Percentiles rank a stretch among this genome's conserved stretches.
These are phyloP conservation scores for Tolypocladium cylindrosporum DNA, from an alignment of 2,329 filamentous ascomycete species.

Conservation along the genomic window DNA sequence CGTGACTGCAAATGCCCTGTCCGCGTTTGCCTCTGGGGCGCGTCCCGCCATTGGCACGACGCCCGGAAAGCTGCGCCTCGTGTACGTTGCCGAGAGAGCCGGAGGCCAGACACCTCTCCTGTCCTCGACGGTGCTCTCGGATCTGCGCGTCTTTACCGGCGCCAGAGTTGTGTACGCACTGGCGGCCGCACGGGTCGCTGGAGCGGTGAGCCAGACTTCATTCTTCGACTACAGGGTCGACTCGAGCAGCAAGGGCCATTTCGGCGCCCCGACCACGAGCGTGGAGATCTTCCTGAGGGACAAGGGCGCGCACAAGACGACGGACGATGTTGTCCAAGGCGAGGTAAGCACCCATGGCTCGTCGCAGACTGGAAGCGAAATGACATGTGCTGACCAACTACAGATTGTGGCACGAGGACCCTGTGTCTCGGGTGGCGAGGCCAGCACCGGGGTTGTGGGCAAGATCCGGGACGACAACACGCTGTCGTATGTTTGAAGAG, in stretches of 20 bases:
- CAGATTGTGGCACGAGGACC: constrained; percentile 65
- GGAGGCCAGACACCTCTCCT: constrained; percentile 54
- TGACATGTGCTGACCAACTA: background rate
- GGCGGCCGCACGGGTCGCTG: constrained; percentile 73
- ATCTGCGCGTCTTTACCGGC: constrained; percentile 71
- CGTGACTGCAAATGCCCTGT: constrained; percentile 38
- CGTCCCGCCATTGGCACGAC: constrained; percentile 49
- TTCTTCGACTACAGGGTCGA: constrained; percentile 73
- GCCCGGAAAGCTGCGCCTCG: constrained; percentile 66
- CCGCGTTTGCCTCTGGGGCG: constrained; percentile 46
- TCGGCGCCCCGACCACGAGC: constrained; percentile 71
- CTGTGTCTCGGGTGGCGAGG: constrained; percentile 59
- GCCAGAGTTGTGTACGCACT: constrained; percentile 79
- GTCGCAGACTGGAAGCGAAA: background rate
- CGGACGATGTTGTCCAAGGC: constrained; percentile 51
- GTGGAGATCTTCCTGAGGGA: constrained; percentile 70
- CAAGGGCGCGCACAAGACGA: constrained; percentile 48
- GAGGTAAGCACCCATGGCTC: constrained; percentile 39
- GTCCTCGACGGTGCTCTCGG: constrained; percentile 60
- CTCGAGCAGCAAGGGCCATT: constrained; percentile 43
- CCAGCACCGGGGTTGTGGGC: constrained; percentile 52
- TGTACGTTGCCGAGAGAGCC: constrained; percentile 68
- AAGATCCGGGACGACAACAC: constrained; percentile 65
- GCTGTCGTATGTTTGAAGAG: constrained; percentile 41
- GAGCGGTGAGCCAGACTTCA: constrained; percentile 78